Base-by-base conservation (phyloP, 371 early-diverging fungal species). In the Lichtheimia ornata region DNA sequence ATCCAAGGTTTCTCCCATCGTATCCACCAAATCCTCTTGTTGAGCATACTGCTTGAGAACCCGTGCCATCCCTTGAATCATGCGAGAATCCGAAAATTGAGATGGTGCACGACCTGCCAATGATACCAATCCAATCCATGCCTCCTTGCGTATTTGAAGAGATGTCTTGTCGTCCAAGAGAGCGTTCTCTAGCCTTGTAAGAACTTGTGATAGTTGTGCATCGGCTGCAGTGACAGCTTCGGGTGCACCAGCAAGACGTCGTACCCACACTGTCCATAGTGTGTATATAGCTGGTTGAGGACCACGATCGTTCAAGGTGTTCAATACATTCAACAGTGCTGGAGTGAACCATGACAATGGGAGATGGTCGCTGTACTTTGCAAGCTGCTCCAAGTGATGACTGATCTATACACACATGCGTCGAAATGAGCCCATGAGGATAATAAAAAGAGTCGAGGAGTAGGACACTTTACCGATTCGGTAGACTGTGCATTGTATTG, bases 321-420 rank as follows among this genome's bases (percentile, higher is more conserved):
- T 20, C 1, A 73, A 47, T 2, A 65, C 50, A 27, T 68, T 64
- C 3, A 78, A 6, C 13, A 81, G 62, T 2, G 65, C 54, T 0
- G 63, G 43, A 0, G 79, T 76, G 27, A 78, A 81, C 82, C 82
- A 81, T 14, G 79, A 66, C 18, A 73, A 45, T 4, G 82, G 82
- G 4, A 81, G 58, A 50, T 81, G 74, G 12, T 74, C 64, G 56
- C 71, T 73, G 49, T 81, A 73, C 24, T 65, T 66, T 18, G 75
- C 49, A 13, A 80, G 62, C 17, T 70, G 73, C 4, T 58, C 40
- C 24, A 81, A 51, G 50, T 67, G 72, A 2, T 62, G 35, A 3
- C 58, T 44, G 40, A 73, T 65, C 75, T 77, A 69, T 44, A 35
- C 2, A 30, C 40, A 25, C 22, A 22, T 22, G 22, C 22, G 2